A percentile compares a stretch with the other conserved stretches of the same genome.
Conservation (phyloP, 345 rosid species). For the Lumnitzera racemosa region DNA sequence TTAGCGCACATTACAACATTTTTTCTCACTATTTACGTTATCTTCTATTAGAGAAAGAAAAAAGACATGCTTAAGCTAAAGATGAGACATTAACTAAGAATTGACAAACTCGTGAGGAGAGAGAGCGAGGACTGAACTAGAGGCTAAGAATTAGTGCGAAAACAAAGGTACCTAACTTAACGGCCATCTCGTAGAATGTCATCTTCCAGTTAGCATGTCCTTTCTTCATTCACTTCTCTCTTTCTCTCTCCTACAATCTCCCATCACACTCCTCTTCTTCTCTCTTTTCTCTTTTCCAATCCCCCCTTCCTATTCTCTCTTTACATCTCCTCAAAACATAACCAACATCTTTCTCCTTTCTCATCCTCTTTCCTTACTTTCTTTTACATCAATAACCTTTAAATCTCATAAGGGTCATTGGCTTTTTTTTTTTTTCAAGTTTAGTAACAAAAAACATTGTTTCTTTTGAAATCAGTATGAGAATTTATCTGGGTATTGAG, state of each 20-base stretch:
- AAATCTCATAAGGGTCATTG: too few relatives aligned
- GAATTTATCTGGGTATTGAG: too few relatives aligned
- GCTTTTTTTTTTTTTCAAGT: too few relatives aligned
- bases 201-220: slow-evolving; percentile 15
- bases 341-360: neutral
- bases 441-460: too few relatives aligned
- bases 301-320: neutral
- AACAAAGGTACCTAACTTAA: slow-evolving; percentile 56
- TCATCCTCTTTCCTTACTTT: neutral
- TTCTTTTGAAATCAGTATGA: too few relatives aligned
- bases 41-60: too few relatives aligned
- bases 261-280: neutral
- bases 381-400: too few relatives aligned
- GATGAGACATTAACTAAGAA: too few relatives aligned
- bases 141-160: slow-evolving; percentile 87
- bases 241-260: slow-evolving; percentile 10
- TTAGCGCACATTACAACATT: too few relatives aligned
- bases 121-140: slow-evolving; percentile 28
- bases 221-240: slow-evolving; percentile 7
- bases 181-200: slow-evolving; percentile 48
- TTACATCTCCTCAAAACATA: neutral
- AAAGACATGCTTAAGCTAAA: too few relatives aligned
- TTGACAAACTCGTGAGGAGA: neutral
- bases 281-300: neutral
- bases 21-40: too few relatives aligned